Evolutionary conservation across 148 eudicot genomes (phyloP), one percentile per base, ranked within the genome.

Genomic region (Rhododendron henanense): DNA sequence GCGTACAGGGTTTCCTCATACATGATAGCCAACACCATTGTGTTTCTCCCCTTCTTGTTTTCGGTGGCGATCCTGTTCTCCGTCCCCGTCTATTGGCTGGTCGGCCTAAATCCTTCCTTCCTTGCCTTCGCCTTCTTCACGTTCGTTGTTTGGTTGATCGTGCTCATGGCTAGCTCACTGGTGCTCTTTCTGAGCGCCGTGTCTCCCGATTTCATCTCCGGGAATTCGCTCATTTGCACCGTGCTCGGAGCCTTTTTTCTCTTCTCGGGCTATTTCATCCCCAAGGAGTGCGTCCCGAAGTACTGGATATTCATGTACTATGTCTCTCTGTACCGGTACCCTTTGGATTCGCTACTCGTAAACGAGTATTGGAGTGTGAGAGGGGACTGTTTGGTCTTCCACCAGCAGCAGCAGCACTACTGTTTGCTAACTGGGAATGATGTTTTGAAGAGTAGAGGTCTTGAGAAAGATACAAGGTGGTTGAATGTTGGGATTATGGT

Each of bases 251-350:
- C 97, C 3, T 96, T 95, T 87, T 96, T 96, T 53, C 92, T 96
- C 79, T 96, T 96, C 74, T 95, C 98, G 0, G 98, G 99, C 19
- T 96, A 96, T 81, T 96, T 96, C 84, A 95, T 96, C 51, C 99
- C 99, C 8, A 95, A 93, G 84, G 94, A 96, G 69, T 86, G 50
- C 63, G 95, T 96, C 23, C 99, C 99, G 1, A 95, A 94, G 57
- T 96, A 96, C 86, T 96, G 99, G 99, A 63, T 92, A 6, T 94
- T 96, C 90, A 96, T 96, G 99, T 96, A 96, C 90, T 96, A 96
- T 85, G 92, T 95, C 2, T 95, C 98, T 1, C 89, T 96, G 15
- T 96, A 95, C 86, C 90, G 97, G 87, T 96, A 96, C 84, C 97
- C 98, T 9, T 89, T 96, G 86, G 99, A 96, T 76, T 89, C 93